Base-by-base conservation (phyloP, 331 rosid species). In the Quercus lobata region DNA sequence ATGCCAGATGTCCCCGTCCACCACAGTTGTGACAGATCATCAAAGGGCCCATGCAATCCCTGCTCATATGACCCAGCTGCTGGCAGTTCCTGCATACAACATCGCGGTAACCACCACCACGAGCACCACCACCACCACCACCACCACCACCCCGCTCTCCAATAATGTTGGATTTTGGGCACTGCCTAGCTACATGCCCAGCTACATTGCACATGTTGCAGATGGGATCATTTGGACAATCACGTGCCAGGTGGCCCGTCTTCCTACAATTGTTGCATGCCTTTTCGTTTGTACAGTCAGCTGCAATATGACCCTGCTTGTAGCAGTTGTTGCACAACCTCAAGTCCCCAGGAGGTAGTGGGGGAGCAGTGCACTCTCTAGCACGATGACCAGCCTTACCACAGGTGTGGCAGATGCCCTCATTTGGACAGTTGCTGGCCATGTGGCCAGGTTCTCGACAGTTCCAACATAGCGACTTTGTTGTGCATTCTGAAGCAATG, bases 401-500 rank as follows among this genome's bases (percentile, higher is more conserved):
- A 80, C 99, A 95, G 69, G 96, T 91, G 83, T 95, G 99, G 92
- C 99, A 95, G 74, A 95, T 91, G 72, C 99, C 99, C 82, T 95
- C 99, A 75, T 95, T 95, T 12, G 97, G 92, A 83, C 99, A 95
- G 86, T 69, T 86, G 73, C 86, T 93, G 21, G 99, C 99, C 97
- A 95, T 84, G 88, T 95, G 99, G 17, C 99, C 98, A n/a, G 98
- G 93, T 83, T 95, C 98, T 46, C 97, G 91, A 81, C 99, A 95
- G 77, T 95, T 95, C 99, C 99, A 95, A 84, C 98, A 95, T 74
- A 95, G 88, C 0, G 99, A 91, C 79, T 95, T 95, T 6, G 97
- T 93, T 71, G 96, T 85, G 81, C 99, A 95, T 87, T 95, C 99
- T 21, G 98, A 90, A 83, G 97, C 98, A 83, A 95, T 90, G 88